Base-by-base conservation (phyloP, 1,284 basidiomycete species). In the Marasmius sp. region DNA sequence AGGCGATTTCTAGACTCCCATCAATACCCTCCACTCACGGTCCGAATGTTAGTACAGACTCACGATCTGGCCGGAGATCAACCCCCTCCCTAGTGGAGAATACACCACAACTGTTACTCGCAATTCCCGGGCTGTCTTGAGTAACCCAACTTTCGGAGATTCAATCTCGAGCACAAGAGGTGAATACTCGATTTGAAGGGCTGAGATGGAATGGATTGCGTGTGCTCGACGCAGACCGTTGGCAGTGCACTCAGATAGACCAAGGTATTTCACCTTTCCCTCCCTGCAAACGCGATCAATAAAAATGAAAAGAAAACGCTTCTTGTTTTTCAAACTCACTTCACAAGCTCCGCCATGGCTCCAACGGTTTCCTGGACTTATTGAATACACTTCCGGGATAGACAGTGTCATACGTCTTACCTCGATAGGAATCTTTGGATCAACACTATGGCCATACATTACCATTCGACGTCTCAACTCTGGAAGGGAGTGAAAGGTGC, bases 181-280 rank as follows among this genome's bases (percentile, higher is more conserved):
- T 12, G 80, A 83, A 66, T 79, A 81, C 66, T 86, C 84, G 53
- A 82, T 71, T 66, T 86, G 81, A 11, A 85, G 67, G 3, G 80
- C 81, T 10, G 80, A 69, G 60, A 87, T 79, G 6, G 80, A 79
- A 61, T 80, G 77, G 7, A 82, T 75, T 6, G 77, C 77, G 59
- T 81, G 76, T 5, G 86, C 86, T 57, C 84, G 81, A 12, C 82
- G 79, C 9, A 88, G 73, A 49, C 60, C 57, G 37, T 59, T 51
- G 10, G 59, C 59, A n/a, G 59, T 61, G 45, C 59, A 60, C 68
- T 87, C 85, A 49, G 80, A 85, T 14, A 85, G 70, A 6, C 84
- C 84, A 37, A 85, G 72, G 67, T 81, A 78, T 60, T 78, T 80
- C 62, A 81, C 76, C 64, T 83, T 84, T 8, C 84, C 83, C 36